phyloP scores from a whole-genome alignment of 2,329 filamentous ascomycete species.

The Calonectria hongkongensis region DNA sequence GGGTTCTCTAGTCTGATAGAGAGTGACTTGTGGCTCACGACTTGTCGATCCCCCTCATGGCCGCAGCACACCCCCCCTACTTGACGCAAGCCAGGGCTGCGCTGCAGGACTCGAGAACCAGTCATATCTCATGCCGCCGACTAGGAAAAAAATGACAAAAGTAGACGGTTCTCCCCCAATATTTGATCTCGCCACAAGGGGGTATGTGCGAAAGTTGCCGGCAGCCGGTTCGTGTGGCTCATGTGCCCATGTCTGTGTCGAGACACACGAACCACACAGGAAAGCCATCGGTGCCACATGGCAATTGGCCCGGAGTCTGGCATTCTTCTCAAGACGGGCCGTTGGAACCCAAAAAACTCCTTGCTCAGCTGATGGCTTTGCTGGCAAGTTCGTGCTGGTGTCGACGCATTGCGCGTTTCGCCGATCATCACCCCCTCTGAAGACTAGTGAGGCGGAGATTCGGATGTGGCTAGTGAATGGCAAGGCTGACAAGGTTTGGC shows the following conservation, averaged over 20 bases:
- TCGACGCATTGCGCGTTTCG: slow-evolving; percentile 37
- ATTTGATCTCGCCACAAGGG: slow-evolving; percentile 16
- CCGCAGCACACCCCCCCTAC: slow-evolving; percentile 47
- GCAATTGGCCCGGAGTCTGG: slow-evolving; percentile 30
- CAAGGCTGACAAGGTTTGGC: slow-evolving; percentile 43
- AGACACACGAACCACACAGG: slow-evolving; percentile 29
- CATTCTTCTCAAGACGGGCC: slow-evolving; percentile 48
- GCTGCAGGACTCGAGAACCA: slow-evolving; percentile 38
- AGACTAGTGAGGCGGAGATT: slow-evolving; percentile 48
- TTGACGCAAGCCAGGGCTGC: slow-evolving; percentile 35
- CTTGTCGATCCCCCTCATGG: slow-evolving; percentile 49
- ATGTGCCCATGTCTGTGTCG: slow-evolving; percentile 40
- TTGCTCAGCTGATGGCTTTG: slow-evolving; percentile 49
- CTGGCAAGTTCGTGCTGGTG: background rate
- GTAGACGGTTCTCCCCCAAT: background rate
- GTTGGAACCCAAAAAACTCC: slow-evolving; percentile 43
- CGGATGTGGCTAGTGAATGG: slow-evolving; percentile 52
- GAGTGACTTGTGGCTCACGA: slow-evolving; percentile 55
- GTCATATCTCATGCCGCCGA: slow-evolving; percentile 35
- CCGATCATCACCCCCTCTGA: slow-evolving; percentile 40
- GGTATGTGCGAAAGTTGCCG: slow-evolving; percentile 7
- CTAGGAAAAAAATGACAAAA: background rate
- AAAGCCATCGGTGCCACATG: slow-evolving; percentile 43
- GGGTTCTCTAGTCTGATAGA: slow-evolving; percentile 43
- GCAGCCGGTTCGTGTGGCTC: slow-evolving; percentile 46